phyloP scores from a whole-genome alignment of 148 eudicot genomes.

The Persicaria maculosa region DNA sequence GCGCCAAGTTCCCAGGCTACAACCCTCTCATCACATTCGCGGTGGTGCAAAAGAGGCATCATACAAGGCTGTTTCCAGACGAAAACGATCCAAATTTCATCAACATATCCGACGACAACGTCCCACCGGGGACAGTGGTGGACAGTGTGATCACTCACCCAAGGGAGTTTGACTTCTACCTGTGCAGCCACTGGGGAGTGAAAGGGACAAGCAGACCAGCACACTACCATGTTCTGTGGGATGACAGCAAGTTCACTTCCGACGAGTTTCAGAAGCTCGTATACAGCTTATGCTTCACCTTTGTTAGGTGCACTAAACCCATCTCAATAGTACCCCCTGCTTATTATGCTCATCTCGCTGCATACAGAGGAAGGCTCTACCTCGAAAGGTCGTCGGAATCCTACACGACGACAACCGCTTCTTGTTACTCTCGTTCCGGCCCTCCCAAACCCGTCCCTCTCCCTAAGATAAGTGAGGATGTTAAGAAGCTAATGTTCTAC shows the following conservation, averaged over 20 bases:
- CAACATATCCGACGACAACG: constrained; percentile 44
- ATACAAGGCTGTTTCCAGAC: constrained; percentile 66
- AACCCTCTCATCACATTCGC: constrained; percentile 72
- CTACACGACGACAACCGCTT: constrained; percentile 17
- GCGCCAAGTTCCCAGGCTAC: constrained; percentile 41
- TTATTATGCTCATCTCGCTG: constrained; percentile 94
- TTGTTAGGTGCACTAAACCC: constrained; percentile 89
- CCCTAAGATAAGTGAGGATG: constrained; percentile 76
- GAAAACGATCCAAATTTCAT: constrained; percentile 32
- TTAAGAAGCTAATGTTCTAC: constrained; percentile 86
- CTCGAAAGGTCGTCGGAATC: constrained; percentile 52
- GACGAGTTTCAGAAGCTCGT: constrained; percentile 84
- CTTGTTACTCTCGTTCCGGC: constrained; percentile 38
- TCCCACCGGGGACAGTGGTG: constrained; percentile 88
- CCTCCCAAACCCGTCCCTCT: constrained; percentile 55
- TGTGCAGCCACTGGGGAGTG: constrained; percentile 87
- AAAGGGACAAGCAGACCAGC: constrained; percentile 90
- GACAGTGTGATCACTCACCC: constrained; percentile 87
- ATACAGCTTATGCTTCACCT: constrained; percentile 78
- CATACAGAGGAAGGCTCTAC: constrained; percentile 83
- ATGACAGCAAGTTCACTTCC: constrained; percentile 71
- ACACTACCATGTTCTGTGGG: constrained; percentile 84
- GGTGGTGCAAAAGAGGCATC: constrained; percentile 91
- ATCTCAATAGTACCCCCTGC: constrained; percentile 91
- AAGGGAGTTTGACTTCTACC: constrained; percentile 73